Conservation (phyloP, 2,329 filamentous ascomycete genomes). For the Coniochaeta pulveracea region DNA sequence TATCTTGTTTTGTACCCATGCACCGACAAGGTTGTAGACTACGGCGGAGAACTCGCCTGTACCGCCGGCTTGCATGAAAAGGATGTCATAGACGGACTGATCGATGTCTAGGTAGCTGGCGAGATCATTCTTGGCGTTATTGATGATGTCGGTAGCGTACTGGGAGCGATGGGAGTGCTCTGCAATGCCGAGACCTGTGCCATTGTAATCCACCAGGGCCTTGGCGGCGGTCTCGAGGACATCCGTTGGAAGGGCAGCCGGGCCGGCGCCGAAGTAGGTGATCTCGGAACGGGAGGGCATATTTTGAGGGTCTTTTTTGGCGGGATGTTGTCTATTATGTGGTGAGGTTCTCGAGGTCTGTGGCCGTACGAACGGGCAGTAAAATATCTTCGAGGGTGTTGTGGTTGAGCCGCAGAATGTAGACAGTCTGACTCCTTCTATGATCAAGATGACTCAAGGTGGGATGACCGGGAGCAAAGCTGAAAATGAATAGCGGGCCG, state of each 20-base stretch:
- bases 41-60: constrained; percentile 76
- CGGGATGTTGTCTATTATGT: neutral
- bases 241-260: constrained; percentile 71
- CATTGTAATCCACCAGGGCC: constrained; percentile 71
- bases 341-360: neutral
- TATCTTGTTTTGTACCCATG: constrained; percentile 66
- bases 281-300: constrained; percentile 69
- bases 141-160: constrained; percentile 68
- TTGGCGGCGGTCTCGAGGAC: constrained; percentile 68
- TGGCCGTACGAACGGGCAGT: neutral
- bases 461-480: neutral
- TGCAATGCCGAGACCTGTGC: constrained; percentile 72
- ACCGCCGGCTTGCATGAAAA: constrained; percentile 83
- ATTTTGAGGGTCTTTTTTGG: constrained; percentile 6
- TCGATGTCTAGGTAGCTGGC: constrained; percentile 69
- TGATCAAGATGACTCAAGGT: neutral
- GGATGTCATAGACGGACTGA: constrained; percentile 65
- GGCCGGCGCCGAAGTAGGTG: constrained; percentile 83
- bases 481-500: constrained; percentile 4
- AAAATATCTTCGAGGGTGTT: neutral
- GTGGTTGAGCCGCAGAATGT: neutral
- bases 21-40: constrained; percentile 71
- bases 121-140: constrained; percentile 65
- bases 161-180: constrained; percentile 85
- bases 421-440: too few relatives aligned